Conservation (phyloP, 1,284 basidiomycete species). For the Athelia sp. region DNA sequence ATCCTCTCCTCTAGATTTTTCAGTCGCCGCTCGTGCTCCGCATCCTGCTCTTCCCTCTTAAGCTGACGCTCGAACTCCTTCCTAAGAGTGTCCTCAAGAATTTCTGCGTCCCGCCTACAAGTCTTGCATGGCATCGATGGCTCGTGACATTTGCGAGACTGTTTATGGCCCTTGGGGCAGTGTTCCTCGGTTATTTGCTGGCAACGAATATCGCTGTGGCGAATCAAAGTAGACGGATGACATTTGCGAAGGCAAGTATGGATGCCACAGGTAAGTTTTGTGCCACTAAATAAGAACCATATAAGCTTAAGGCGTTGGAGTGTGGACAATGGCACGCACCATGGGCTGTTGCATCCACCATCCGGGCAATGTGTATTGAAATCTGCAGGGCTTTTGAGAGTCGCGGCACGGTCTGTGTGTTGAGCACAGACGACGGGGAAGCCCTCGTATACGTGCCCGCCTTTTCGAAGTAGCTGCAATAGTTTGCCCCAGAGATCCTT, state of each 20-base stretch:
- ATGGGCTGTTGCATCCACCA: slow-evolving; percentile 54
- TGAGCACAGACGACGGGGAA: slow-evolving; percentile 52
- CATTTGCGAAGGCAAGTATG: slow-evolving; percentile 53
- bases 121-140: slow-evolving; percentile 22
- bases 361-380: slow-evolving; percentile 52
- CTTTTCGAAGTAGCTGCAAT: slow-evolving; percentile 34
- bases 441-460: slow-evolving; percentile 47
- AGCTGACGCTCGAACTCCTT: slow-evolving; percentile 24
- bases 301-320: not conserved
- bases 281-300: slow-evolving; percentile 27
- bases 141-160: slow-evolving; percentile 29
- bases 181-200: slow-evolving; percentile 17
- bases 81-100: slow-evolving; percentile 22
- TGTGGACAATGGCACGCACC: slow-evolving; percentile 31
- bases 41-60: slow-evolving; percentile 26
- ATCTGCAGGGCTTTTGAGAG: slow-evolving; percentile 34
- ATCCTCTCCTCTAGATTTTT: slow-evolving; percentile 28
- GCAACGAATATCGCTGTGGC: slow-evolving; percentile 46
- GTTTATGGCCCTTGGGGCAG: slow-evolving; percentile 31
- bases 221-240: slow-evolving; percentile 35
- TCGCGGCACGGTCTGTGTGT: slow-evolving; percentile 37
- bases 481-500: slow-evolving; percentile 43
- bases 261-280: slow-evolving; percentile 38
- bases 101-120: slow-evolving; percentile 27
- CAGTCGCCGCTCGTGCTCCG: slow-evolving; percentile 23